phyloP scores from a whole-genome alignment of 352 stramenopile species.

The Phytopythium ostracodes region DNA sequence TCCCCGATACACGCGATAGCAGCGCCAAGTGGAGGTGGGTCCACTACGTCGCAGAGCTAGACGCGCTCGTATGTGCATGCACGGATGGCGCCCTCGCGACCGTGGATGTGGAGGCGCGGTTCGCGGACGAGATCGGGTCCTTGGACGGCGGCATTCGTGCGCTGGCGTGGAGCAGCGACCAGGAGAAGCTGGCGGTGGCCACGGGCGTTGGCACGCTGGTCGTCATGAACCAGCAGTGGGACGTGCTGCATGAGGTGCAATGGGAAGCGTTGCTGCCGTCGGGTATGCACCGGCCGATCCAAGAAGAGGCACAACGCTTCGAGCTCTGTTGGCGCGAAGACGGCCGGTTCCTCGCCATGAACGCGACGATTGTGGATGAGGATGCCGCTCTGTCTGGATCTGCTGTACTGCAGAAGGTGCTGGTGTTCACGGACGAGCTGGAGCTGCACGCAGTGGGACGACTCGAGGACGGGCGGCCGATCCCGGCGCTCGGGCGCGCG shows the following conservation, averaged over 20 bases:
- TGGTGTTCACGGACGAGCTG: conserved; percentile 57
- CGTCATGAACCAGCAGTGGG: conserved; percentile 75
- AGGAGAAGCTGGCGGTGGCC: conserved; percentile 62
- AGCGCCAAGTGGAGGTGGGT: conserved; percentile 50
- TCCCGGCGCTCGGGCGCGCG: conserved; percentile 31
- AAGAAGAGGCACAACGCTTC: conserved; percentile 5
- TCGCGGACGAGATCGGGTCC: conserved; percentile 59
- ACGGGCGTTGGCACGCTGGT: conserved; percentile 60
- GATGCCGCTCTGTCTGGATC: neutral
- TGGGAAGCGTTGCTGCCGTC: conserved; percentile 29
- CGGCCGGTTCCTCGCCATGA: conserved; percentile 58
- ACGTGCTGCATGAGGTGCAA: conserved; percentile 67
- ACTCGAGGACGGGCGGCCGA: conserved; percentile 64
- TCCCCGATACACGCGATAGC: neutral
- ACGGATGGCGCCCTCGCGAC: conserved; percentile 39
- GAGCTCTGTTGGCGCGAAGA: conserved; percentile 72
- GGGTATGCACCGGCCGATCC: conserved; percentile 10
- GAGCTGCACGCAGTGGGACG: conserved; percentile 58
- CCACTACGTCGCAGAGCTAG: conserved; percentile 53
- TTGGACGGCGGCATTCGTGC: conserved; percentile 59
- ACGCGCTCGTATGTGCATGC: conserved; percentile 52
- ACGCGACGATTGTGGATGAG: conserved; percentile 22
- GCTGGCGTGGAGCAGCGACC: conserved; percentile 63
- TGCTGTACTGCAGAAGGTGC: conserved; percentile 24
- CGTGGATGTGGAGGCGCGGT: conserved; percentile 42